Evolutionary conservation across 768 basidiomycete species (phyloP), one percentile per base, ranked within the genome.

Genomic region (Mycena albidolilacea): DNA sequence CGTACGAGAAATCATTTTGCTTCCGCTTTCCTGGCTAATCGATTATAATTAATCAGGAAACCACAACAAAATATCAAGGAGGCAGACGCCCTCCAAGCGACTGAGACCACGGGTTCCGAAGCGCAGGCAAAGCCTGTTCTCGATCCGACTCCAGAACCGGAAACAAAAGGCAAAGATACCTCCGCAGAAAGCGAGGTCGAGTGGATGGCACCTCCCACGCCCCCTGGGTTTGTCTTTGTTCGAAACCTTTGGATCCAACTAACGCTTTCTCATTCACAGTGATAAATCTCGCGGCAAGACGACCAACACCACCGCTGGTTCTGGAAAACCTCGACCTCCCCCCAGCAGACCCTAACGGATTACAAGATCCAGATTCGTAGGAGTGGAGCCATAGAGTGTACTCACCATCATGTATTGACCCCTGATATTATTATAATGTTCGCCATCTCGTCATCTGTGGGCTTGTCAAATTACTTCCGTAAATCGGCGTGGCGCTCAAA

Each of bases 231-330:
- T 2, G 71, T 69, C 7, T 35, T 15, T 17, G 10, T 35, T 21
- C 48, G 8, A 38, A 38, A 11, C 10, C 39, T 46, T 5, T 38
- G 3, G 9, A 30, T 15, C 46, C 10, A 5, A 37, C 23, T 73
- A 8, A 72, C 52, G 2, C 30, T 46, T 37, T 23, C 21, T 15
- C 17, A 0, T n/a, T 41, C 69, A n/a, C 68, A 75, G 74, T 44
- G 67, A 69, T 63, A 37, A 39, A 3, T 41, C 64, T 41, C 74
- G 74, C 19, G 74, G 74, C 12, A 75, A 67, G 46, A 17, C 50
- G 19, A 70, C 57, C 19, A 64, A 58, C 57, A 69, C 35, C 30
- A 60, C 60, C 7, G 43, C 70, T 19, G 65, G 64, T 1, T 30
- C 30, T 3, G 30, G 30, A 30, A 59, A 44, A 12, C 67, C 67